These are phyloP conservation scores for Metschnikowia arizonensis DNA, from an alignment of 805 yeast species.

Conservation along the genomic window DNA sequence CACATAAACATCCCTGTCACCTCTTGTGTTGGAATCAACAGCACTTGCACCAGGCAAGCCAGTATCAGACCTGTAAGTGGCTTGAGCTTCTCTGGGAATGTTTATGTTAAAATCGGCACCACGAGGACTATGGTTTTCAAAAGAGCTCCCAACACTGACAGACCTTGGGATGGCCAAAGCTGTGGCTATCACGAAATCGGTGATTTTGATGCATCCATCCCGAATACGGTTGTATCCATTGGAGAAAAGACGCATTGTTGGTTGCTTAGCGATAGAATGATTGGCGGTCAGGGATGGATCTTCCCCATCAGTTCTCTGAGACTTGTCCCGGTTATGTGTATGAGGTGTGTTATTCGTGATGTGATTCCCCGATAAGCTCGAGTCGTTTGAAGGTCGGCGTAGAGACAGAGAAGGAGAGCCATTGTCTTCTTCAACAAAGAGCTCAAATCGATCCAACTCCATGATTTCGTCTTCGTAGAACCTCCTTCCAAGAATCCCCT, in stretches of 20 bases:
- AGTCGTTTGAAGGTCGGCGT: neutral
- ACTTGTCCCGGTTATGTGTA: no score
- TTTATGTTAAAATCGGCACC: neutral
- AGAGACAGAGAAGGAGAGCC: slow-evolving; percentile 7
- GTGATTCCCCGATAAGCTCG: neutral
- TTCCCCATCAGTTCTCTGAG: no score
- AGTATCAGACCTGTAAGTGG: neutral
- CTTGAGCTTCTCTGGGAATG: neutral
- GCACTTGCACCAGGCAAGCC: neutral
- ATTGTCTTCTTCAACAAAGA: slow-evolving; percentile 37
- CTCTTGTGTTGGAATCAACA: neutral
- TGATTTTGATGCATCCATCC: slow-evolving; percentile 39
- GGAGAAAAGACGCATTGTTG: slow-evolving; percentile 1
- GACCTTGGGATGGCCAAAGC: slow-evolving; percentile 58
- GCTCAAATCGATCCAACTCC: slow-evolving; percentile 37
- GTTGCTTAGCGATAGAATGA: neutral
- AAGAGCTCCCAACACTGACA: slow-evolving; percentile 27
- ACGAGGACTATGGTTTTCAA: neutral
- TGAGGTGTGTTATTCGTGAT: neutral
- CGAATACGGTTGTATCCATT: slow-evolving; percentile 16
- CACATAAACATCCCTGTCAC: slow-evolving; percentile 4
- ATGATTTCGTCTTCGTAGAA: slow-evolving; percentile 64
- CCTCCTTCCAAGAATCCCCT: slow-evolving; percentile 71
- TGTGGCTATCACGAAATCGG: slow-evolving; percentile 53
- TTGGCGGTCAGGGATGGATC: neutral